Evolutionary conservation across 2,329 filamentous ascomycete genomes (phyloP).

Genomic region (Curvularia eragrostidis): DNA sequence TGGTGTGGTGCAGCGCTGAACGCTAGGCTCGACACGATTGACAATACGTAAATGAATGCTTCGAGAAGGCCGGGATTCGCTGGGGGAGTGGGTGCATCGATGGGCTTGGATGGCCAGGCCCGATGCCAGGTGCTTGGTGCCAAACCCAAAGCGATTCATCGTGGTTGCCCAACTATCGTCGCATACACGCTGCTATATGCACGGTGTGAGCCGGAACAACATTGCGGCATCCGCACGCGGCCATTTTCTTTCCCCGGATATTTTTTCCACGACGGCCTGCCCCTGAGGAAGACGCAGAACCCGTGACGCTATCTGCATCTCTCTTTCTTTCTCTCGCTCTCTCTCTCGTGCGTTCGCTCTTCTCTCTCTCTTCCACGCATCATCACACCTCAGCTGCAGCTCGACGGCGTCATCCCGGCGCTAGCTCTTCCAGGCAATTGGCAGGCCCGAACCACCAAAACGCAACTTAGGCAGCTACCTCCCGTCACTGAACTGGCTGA

Average conservation of each 20-base stretch:
- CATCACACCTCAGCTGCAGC: conserved; percentile 28
- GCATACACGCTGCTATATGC: conserved; percentile 8
- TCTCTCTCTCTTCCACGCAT: conserved; percentile 1
- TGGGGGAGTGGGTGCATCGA: no score
- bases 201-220: conserved; percentile 16
- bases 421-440: conserved; percentile 35
- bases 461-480: conserved; percentile 32
- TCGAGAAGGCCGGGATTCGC: conserved; percentile 31
- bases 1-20: conserved; percentile 11
- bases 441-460: conserved; percentile 27
- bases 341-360: not conserved
- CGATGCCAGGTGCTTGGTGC: conserved; percentile 7
- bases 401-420: conserved; percentile 31
- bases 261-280: not conserved
- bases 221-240: conserved; percentile 33
- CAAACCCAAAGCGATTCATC: conserved; percentile 16
- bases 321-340: not conserved
- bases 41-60: conserved; percentile 42
- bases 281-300: not conserved
- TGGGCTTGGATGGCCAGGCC: conserved; percentile 4
- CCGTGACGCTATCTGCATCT: not conserved
- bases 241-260: conserved; percentile 3
- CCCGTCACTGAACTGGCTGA: conserved; percentile 28
- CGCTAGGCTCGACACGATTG: conserved; percentile 25
- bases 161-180: conserved; percentile 21